Conservation (phyloP, 2,329 filamentous ascomycete species). For the Trichothecium sympodiale region DNA sequence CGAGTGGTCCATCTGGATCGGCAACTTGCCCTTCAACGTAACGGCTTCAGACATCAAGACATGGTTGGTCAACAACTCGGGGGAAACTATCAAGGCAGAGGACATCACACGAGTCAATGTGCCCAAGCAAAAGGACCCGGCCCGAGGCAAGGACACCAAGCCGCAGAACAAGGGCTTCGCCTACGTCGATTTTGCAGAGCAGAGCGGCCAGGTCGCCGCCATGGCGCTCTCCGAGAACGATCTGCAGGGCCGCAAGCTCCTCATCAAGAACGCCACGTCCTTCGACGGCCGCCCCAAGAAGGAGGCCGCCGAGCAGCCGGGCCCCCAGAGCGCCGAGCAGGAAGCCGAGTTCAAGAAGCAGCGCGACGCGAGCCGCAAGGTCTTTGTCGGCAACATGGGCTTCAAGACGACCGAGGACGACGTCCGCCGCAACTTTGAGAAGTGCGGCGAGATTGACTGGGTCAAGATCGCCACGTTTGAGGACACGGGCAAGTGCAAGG, state of each 20-base stretch:
- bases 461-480: conserved; percentile 91
- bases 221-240: conserved; percentile 79
- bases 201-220: conserved; percentile 61
- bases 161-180: conserved; percentile 82
- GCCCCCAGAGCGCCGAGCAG: conserved; percentile 16
- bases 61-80: conserved; percentile 67
- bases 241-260: conserved; percentile 62
- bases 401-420: conserved; percentile 77
- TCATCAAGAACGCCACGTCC: conserved; percentile 87
- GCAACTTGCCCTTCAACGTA: conserved; percentile 79
- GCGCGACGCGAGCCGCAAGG: conserved; percentile 60
- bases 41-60: conserved; percentile 64
- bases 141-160: conserved; percentile 19
- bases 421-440: conserved; percentile 68
- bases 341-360: conserved; percentile 21
- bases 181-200: conserved; percentile 80
- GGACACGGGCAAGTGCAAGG: conserved; percentile 95
- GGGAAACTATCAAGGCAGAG: conserved; percentile 51
- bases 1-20: conserved; percentile 85
- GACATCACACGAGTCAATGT: conserved; percentile 79
- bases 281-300: conserved; percentile 84
- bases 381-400: conserved; percentile 86
- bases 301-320: conserved; percentile 24
- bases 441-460: conserved; percentile 73
- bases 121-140: conserved; percentile 48